Evolutionary conservation across 495 filamentous ascomycete species (phyloP).

Genomic region (Penicillium taxi): DNA sequence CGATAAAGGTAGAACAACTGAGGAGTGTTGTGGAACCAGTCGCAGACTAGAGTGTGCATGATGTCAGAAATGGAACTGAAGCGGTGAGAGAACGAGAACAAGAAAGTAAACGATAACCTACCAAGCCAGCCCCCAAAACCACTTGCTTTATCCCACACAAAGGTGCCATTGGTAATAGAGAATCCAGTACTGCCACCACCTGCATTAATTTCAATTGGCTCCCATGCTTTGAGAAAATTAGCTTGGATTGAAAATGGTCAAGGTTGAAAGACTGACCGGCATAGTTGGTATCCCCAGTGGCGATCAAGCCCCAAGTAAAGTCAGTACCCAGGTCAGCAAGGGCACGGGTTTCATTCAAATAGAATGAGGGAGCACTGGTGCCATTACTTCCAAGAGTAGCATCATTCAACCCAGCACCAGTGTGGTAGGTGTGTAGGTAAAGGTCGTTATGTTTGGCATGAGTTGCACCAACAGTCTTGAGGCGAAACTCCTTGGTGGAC

Average conservation of each 20-base stretch:
- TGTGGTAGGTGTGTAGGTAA: slow-evolving; percentile 43
- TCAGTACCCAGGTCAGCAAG: slow-evolving; percentile 9
- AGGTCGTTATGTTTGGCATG: slow-evolving; percentile 33
- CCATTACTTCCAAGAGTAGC: slow-evolving; percentile 28
- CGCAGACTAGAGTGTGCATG: slow-evolving; percentile 33
- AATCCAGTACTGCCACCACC: slow-evolving; percentile 31
- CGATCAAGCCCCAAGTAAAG: slow-evolving; percentile 30
- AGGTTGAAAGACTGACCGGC: slow-evolving; percentile 12
- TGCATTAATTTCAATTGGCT: slow-evolving; percentile 35
- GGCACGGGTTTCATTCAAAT: slow-evolving; percentile 34
- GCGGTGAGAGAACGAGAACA: slow-evolving; percentile 1
- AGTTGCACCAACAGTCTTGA: slow-evolving; percentile 33
- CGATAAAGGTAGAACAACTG: slow-evolving; percentile 44
- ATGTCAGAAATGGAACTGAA: background rate
- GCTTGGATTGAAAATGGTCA: background rate
- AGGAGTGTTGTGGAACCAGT: slow-evolving; percentile 48
- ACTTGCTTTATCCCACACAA: slow-evolving; percentile 30
- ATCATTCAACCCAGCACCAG: slow-evolving; percentile 40
- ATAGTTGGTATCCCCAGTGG: slow-evolving; percentile 19
- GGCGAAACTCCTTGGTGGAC: slow-evolving; percentile 27
- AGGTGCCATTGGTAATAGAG: slow-evolving; percentile 26
- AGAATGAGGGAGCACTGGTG: slow-evolving; percentile 22
- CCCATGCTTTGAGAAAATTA: slow-evolving; percentile 25
- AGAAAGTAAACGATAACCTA: slow-evolving; percentile 19
- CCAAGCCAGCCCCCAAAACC: slow-evolving; percentile 48